Evolutionary conservation across 202 grass and related monocot species (phyloP), one percentile per base, ranked within the genome.

Genomic region (Elaeis oleifera): DNA sequence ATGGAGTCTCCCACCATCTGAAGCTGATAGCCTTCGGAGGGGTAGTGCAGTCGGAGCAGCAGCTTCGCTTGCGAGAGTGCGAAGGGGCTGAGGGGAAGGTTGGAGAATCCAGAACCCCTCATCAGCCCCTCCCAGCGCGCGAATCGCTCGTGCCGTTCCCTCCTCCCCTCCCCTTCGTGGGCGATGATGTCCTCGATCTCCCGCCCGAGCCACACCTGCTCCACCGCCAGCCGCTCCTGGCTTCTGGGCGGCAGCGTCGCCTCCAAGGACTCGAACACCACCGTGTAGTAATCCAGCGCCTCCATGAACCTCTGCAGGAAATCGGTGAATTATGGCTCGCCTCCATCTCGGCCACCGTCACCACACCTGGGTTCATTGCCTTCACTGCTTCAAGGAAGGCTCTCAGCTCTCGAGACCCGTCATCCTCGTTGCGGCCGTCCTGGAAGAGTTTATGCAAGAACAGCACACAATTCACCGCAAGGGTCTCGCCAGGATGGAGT

Each of bases 181-280:
- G 26, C 76, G 18, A 95, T 71, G 0, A 83, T 60, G 15, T 67
- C 83, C 49, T 96, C 83, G 52, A 96, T 96, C 74, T 96, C 84
- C 58, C 80, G 22, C 7, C 81, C 76, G 3, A 91, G 87, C 49
- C 85, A 81, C 57, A 69, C 83, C 61, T 89, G 81, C 79, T 96
- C 92, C 59, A 91, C 92, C 64, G 80, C 76, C 64, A 87, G 50
- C 59, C 92, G 56, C 71, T 90, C 92, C 56, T 60, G 49, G 74
- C 84, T 96, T 16, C 83, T 83, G 19, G 92, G 92, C 17, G 87
- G 84, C 56, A 81, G 81, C 16, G 87, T 96, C 8, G 92, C 92
- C 67, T 96, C 92, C 20, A 96, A 73, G 3, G 92, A 83, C 50
- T 96, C 92, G 73, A 96, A 96, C 72, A 89, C 76, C 6, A 81